These are phyloP conservation scores for Globisporangium alternatum DNA, from an alignment of 352 stramenopile genomes.

Conservation along the genomic window DNA sequence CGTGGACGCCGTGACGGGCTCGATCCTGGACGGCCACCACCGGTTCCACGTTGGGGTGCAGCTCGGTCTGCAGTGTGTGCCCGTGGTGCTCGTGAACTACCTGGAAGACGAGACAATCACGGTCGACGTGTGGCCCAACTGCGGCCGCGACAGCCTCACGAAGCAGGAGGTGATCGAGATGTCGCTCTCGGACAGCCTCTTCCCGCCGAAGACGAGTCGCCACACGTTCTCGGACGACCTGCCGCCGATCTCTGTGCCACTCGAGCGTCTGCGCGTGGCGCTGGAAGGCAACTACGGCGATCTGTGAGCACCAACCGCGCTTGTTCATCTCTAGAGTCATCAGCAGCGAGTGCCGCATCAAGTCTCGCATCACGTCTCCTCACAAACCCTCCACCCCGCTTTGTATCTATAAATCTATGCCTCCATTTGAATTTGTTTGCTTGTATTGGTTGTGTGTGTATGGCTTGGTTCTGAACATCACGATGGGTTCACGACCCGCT, in stretches of 20 bases:
- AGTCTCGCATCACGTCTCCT: background rate
- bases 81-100: conserved; percentile 81
- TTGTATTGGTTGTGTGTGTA: background rate
- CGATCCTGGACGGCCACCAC: conserved; percentile 84
- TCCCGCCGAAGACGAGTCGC: conserved; percentile 85
- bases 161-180: conserved; percentile 84
- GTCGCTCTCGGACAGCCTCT: conserved; percentile 78
- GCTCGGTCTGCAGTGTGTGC: conserved; percentile 62
- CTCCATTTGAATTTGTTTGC: background rate
- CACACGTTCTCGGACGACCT: conserved; percentile 84
- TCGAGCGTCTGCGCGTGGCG: conserved; percentile 52
- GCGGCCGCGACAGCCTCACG: conserved; percentile 73
- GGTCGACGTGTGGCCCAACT: conserved; percentile 85
- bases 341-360: background rate
- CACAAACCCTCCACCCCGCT: background rate
- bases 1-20: conserved; percentile 63
- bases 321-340: background rate
- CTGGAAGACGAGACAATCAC: conserved; percentile 80
- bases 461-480: background rate
- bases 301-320: conserved; percentile 19
- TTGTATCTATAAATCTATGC: conserved; percentile 7
- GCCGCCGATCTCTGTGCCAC: conserved; percentile 75
- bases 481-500: background rate
- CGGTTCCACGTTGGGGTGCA: conserved; percentile 78
- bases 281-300: conserved; percentile 34